Base-by-base conservation (phyloP, 2,329 filamentous ascomycete genomes). In the Colletotrichum eremochloae region DNA sequence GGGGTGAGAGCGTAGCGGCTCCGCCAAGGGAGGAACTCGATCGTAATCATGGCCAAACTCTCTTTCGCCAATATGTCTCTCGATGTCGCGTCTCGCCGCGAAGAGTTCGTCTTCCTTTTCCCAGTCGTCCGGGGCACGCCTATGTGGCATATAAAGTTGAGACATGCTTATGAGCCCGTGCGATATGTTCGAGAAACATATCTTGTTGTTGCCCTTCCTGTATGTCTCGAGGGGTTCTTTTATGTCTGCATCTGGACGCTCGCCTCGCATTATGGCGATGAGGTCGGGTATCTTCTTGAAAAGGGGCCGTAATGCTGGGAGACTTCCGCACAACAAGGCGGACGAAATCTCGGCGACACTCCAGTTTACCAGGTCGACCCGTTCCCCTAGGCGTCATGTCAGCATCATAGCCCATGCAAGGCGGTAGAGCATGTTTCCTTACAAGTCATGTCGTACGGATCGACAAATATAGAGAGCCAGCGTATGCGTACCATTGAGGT, bases 271-370 rank as follows among this genome's bases (percentile, higher is more conserved):
- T 44, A 66, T 69, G 20, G 58, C 53, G 11, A 69, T 31, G 40
- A 63, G 33, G 36, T 55, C 61, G 3, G 66, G 61, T 1, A 72
- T 52, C 66, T 69, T 69, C 55, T 69, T 72, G 53, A 72, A 69
- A n/a, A 85, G 82, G 12, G 81, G 84, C 0, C 83, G 84, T 2
- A 79, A 82, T 36, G 82, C 80, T 9, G 80, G 79, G 1, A 84
- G 82, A 61, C 83, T 85, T 61, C 82, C 84, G 4, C 79, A 84
- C 38, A 80, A 79, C 20, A 86, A 82, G 2, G 83, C 84, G 3
- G 77, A 72, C 20, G 76, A 77, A 20, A 76, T 74, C 69, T 81
- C 80, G 53, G 80, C 78, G 14, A 76, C 65, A n/a, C 77, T 79
- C 80, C 80, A 81, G 29, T 78, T 76, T 1, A 80, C 75, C 3